A percentile compares a stretch with the other conserved stretches of the same genome.
phyloP scores from a whole-genome alignment of 257 asterid genomes.

The Eustoma russellianum region DNA sequence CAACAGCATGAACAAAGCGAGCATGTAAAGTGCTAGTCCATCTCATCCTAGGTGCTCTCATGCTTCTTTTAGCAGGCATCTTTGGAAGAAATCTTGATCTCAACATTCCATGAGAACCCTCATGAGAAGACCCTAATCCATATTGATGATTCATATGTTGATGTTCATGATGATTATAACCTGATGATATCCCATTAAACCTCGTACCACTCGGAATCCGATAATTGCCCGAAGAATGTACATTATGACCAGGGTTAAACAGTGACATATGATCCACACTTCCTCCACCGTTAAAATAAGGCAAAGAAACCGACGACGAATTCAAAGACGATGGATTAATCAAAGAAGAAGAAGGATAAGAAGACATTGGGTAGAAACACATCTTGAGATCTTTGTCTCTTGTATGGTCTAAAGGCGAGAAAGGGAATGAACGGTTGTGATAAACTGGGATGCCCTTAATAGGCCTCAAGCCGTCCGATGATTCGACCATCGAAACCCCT shows the following conservation, averaged over 20 bases:
- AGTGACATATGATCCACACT: slow-evolving; percentile 23
- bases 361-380: slow-evolving; percentile 23
- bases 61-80: slow-evolving; percentile 57
- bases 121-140: slow-evolving; percentile 29
- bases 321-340: slow-evolving; percentile 1
- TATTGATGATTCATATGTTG: slow-evolving; percentile 17
- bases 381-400: slow-evolving; percentile 37
- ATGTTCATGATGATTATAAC: slow-evolving; percentile 19
- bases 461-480: slow-evolving; percentile 54
- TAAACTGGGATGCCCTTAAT: slow-evolving; percentile 53
- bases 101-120: slow-evolving; percentile 40
- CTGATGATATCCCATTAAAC: slow-evolving; percentile 28
- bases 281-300: slow-evolving; percentile 12
- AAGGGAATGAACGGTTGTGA: slow-evolving; percentile 29
- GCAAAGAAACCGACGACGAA: slow-evolving; percentile 6
- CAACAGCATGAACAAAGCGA: slow-evolving; percentile 94
- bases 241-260: slow-evolving; percentile 17
- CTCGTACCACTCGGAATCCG: slow-evolving; percentile 11
- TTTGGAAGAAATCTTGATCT: slow-evolving; percentile 68
- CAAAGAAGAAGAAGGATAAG: slow-evolving; percentile 7
- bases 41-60: slow-evolving; percentile 92
- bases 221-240: slow-evolving; percentile 16
- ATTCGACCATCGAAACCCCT: slow-evolving; percentile 38
- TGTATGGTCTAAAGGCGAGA: slow-evolving; percentile 20
- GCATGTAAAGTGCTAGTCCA: slow-evolving; percentile 92